Percentiles rank a stretch among this genome's conserved stretches.
Evolutionary conservation across 1,284 basidiomycete genomes (phyloP).

Genomic region (Anthracocystis panici-leucophaei): DNA sequence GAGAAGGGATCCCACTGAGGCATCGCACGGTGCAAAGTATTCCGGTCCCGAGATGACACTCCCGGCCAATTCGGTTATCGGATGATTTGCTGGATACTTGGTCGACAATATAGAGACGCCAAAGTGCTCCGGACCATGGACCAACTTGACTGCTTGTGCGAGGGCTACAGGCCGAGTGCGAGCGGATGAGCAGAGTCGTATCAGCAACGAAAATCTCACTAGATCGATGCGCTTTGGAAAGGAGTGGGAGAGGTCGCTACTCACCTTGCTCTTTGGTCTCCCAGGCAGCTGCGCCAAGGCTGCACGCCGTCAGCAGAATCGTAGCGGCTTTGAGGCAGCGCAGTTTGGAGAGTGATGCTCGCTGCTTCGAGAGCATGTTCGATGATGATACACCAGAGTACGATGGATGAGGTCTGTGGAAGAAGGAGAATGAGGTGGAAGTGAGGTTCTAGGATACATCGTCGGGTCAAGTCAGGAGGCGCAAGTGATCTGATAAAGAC

Average conservation of each 20-base stretch:
- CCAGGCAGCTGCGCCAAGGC: conserved; percentile 13
- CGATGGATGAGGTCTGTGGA: no score
- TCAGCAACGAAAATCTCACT: no score
- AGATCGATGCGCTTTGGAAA: not conserved
- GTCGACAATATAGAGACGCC: conserved; percentile 59
- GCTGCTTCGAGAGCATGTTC: conserved; percentile 1
- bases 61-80: conserved; percentile 38
- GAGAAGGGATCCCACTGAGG: conserved; percentile 56
- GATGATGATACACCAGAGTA: not conserved
- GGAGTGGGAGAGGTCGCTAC: not conserved
- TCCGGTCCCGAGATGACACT: conserved; percentile 54
- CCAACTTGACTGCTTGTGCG: conserved; percentile 38
- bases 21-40: conserved; percentile 66
- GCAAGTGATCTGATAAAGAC: no score
- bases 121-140: conserved; percentile 41
- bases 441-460: no score
- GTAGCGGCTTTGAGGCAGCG: not conserved
- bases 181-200: not conserved
- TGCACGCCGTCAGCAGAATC: conserved; percentile 4
- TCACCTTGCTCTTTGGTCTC: conserved; percentile 27
- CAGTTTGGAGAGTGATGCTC: no score
- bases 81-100: conserved; percentile 42
- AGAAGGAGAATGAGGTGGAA: no score
- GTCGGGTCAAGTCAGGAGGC: no score
- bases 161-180: conserved; percentile 17